phyloP scores from a whole-genome alignment of 352 stramenopile species.

The Globisporangium orthogonon region DNA sequence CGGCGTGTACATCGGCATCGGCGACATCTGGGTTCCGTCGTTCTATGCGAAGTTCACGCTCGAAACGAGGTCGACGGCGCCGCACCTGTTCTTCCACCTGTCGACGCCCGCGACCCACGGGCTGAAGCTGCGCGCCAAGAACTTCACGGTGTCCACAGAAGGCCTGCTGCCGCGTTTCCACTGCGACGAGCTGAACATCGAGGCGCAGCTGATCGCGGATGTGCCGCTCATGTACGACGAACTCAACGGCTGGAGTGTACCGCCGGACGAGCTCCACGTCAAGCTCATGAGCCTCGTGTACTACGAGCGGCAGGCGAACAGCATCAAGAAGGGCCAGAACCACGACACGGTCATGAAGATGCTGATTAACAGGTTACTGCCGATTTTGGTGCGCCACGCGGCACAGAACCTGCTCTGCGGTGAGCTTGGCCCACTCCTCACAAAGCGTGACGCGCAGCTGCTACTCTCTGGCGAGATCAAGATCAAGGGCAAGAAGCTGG shows the following conservation, averaged over 20 bases:
- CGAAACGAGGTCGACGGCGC: conserved; percentile 48
- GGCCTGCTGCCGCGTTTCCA: conserved; percentile 62
- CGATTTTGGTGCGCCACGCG: conserved; percentile 49
- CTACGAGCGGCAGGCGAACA: conserved; percentile 58
- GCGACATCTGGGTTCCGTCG: conserved; percentile 66
- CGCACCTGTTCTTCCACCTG: conserved; percentile 59
- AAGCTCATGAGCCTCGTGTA: conserved; percentile 67
- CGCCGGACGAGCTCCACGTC: conserved; percentile 47
- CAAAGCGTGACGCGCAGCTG: conserved; percentile 46
- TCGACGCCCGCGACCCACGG: conserved; percentile 46
- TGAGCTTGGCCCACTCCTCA: conserved; percentile 52
- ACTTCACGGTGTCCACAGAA: conserved; percentile 64
- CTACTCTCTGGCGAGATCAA: conserved; percentile 56
- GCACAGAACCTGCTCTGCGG: conserved; percentile 55
- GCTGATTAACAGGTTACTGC: conserved; percentile 71
- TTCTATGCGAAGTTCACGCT: conserved; percentile 69
- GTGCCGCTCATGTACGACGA: conserved; percentile 61
- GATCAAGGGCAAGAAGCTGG: conserved; percentile 46
- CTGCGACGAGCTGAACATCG: conserved; percentile 72
- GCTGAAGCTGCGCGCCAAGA: conserved; percentile 54
- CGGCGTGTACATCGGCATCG: conserved; percentile 64
- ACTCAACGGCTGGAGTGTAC: conserved; percentile 54
- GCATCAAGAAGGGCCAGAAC: conserved; percentile 45
- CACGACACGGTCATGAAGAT: conserved; percentile 79
- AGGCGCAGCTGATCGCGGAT: conserved; percentile 57